phyloP scores from a whole-genome alignment of 2,329 filamentous ascomycete species.

The Xylariales sp. region DNA sequence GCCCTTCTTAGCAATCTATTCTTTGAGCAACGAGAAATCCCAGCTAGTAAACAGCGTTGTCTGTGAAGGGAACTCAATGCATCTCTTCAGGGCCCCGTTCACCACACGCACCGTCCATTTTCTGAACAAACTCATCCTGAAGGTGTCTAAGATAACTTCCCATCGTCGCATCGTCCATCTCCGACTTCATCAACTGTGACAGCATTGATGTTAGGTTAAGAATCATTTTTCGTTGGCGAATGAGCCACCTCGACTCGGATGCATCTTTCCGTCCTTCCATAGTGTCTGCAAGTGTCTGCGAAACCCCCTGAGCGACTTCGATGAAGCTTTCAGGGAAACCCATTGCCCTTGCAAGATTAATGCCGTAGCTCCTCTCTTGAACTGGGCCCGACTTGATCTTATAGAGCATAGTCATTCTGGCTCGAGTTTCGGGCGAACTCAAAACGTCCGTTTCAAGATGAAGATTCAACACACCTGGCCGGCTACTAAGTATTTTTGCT shows the following conservation, averaged over 20 bases:
- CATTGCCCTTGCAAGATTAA: constrained; percentile 81
- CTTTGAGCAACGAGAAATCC: neutral
- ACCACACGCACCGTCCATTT: constrained; percentile 67
- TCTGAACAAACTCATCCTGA: constrained; percentile 78
- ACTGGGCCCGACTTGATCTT: constrained; percentile 79
- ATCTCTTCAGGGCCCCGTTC: constrained; percentile 1
- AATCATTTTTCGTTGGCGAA: constrained; percentile 77
- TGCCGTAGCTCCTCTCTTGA: constrained; percentile 80
- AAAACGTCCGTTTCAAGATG: constrained; percentile 80
- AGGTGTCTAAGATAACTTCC: constrained; percentile 72
- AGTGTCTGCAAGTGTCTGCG: constrained; percentile 68
- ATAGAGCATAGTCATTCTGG: constrained; percentile 87
- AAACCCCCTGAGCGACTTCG: constrained; percentile 73
- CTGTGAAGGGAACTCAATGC: neutral
- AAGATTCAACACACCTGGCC: constrained; percentile 82
- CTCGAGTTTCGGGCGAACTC: constrained; percentile 58
- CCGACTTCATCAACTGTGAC: constrained; percentile 72
- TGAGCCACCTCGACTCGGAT: constrained; percentile 67
- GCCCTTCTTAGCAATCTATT: too few species aligned
- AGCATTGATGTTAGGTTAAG: constrained; percentile 79
- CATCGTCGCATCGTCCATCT: constrained; percentile 73
- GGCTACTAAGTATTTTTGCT: constrained; percentile 78
- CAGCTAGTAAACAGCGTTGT: neutral
- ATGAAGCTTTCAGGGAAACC: constrained; percentile 77
- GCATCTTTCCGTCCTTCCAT: constrained; percentile 68